A percentile compares a stretch with the other conserved stretches of the same genome.
Conservation (phyloP, 129 eudicot species). For the Chrysanthemum makinoi region DNA sequence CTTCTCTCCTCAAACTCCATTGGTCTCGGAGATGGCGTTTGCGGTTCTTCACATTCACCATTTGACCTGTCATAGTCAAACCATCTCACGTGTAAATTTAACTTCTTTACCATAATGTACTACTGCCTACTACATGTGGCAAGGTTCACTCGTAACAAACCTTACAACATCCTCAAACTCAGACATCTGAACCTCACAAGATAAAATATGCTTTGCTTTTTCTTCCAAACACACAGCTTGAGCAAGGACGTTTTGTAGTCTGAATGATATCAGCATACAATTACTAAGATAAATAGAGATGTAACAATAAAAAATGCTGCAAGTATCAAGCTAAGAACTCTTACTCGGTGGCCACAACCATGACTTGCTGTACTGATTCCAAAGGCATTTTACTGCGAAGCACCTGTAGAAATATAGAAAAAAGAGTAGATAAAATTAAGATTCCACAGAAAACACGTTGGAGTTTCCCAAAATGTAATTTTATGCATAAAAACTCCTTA, state of each 20-base stretch:
- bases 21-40: conserved; percentile 80
- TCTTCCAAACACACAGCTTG: too few species aligned
- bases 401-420: conserved; percentile 46
- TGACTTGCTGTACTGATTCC: conserved; percentile 56
- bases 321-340: conserved; percentile 28
- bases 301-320: neutral
- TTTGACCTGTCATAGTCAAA: conserved; percentile 48
- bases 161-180: too few species aligned
- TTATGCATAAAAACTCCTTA: too few species aligned
- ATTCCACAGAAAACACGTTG: neutral
- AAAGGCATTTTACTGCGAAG: conserved; percentile 46
- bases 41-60: conserved; percentile 70
- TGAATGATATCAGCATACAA: too few species aligned
- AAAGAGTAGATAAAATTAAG: neutral
- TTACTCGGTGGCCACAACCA: conserved; percentile 71
- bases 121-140: too few species aligned
- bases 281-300: too few species aligned
- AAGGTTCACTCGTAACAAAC: too few species aligned
- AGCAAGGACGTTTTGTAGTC: too few species aligned
- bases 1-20: conserved; percentile 49
- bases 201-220: too few species aligned
- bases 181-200: too few species aligned
- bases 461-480: too few species aligned
- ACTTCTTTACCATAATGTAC: too few species aligned
- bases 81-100: conserved; percentile 6